Evolutionary conservation across 78 protist species (phyloP).

Genomic region (Diacronema lutheri): DNA sequence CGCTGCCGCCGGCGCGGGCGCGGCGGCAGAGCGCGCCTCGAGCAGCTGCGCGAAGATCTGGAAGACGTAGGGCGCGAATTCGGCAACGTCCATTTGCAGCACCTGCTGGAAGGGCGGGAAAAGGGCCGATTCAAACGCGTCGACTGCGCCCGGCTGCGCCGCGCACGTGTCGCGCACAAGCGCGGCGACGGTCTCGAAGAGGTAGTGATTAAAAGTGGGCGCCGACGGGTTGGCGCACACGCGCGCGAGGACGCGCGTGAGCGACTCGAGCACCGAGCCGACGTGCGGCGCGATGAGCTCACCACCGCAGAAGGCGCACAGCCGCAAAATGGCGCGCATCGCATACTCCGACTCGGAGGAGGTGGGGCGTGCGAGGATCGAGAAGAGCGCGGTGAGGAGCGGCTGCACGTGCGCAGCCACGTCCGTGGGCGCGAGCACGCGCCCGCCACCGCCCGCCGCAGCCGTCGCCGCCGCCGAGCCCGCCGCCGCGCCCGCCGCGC

Average conservation of each 20-base stretch:
- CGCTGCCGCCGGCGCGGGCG: too few species aligned
- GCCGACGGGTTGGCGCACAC: conserved; percentile 81
- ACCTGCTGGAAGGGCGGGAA: conserved; percentile 54
- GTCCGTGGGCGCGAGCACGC: not conserved
- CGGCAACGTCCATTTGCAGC: conserved; percentile 58
- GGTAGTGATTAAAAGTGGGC: conserved; percentile 85
- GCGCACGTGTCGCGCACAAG: conserved; percentile 47
- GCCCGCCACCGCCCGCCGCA: not conserved
- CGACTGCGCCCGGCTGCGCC: not conserved
- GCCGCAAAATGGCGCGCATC: conserved; percentile 66
- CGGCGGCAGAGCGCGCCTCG: too few species aligned
- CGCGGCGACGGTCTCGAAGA: conserved; percentile 87
- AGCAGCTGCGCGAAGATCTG: conserved; percentile 53
- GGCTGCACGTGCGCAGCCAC: conserved; percentile 39
- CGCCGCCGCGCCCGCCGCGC: too few species aligned
- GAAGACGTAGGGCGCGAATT: conserved; percentile 74
- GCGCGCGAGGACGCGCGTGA: conserved; percentile 38
- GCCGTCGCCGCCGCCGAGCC: not conserved
- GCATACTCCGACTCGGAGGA: conserved; percentile 67
- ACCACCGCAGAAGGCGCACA: not conserved
- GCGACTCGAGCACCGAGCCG: conserved; percentile 1
- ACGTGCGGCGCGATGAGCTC: not conserved
- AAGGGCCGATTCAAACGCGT: conserved; percentile 51
- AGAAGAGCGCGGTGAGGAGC: conserved; percentile 61
- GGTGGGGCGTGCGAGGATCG: conserved; percentile 24